Conservation (phyloP, 2,329 filamentous ascomycete species). For the Metarhizium rileyi region DNA sequence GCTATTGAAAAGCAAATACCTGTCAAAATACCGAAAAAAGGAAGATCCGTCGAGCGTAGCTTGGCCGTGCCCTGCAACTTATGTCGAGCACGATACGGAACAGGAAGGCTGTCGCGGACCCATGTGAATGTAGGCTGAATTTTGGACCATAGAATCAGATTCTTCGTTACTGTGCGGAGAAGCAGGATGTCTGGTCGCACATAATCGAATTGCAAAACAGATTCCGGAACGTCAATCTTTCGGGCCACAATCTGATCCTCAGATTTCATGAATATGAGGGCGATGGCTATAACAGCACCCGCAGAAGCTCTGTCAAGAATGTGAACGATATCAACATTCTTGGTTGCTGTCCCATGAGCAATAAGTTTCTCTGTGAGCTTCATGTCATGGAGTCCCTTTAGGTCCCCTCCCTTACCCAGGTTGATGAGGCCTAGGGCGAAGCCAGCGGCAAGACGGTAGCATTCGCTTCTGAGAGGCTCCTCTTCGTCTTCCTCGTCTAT, state of each 20-base stretch:
- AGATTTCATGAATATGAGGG: conserved; percentile 95
- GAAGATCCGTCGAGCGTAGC: conserved; percentile 73
- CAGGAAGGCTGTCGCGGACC: conserved; percentile 66
- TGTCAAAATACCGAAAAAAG: conserved; percentile 85
- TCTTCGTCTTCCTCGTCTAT: conserved; percentile 72
- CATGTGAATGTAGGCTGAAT: conserved; percentile 67
- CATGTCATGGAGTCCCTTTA: conserved; percentile 90
- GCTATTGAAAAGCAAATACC: conserved; percentile 78
- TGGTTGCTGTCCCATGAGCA: conserved; percentile 74
- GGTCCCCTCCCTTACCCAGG: conserved; percentile 77
- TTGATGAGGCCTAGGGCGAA: conserved; percentile 94
- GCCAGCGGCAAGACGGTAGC: conserved; percentile 89
- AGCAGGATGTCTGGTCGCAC: conserved; percentile 88
- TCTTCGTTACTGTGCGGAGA: conserved; percentile 76
- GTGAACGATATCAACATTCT: conserved; percentile 86
- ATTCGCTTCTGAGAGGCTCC: conserved; percentile 80
- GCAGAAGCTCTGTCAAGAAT: conserved; percentile 87
- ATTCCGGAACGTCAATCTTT: conserved; percentile 90
- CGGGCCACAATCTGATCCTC: conserved; percentile 77
- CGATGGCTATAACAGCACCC: conserved; percentile 82
- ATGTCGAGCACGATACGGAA: conserved; percentile 53
- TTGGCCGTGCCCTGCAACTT: conserved; percentile 48
- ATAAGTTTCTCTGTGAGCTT: conserved; percentile 81
- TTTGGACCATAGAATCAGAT: conserved; percentile 85
- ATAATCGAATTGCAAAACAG: conserved; percentile 86